Evolutionary conservation across 768 basidiomycete genomes (phyloP).

Genomic region (Tubosaeta sp.): DNA sequence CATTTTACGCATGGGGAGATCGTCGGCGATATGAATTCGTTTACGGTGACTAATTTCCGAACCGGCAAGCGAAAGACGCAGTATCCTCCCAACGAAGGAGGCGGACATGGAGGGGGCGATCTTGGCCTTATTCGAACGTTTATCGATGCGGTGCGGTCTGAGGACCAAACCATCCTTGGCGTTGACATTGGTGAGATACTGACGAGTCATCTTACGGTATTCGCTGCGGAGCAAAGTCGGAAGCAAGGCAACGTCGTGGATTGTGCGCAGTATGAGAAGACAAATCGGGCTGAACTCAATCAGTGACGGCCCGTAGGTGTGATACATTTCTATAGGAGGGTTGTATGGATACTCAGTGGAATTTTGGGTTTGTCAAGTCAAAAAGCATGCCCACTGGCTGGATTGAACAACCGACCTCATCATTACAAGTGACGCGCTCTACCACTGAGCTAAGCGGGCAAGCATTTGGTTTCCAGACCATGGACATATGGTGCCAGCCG

Average conservation of each 20-base stretch:
- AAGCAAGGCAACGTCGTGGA: conserved; percentile 66
- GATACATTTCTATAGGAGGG: not conserved
- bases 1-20: conserved; percentile 88
- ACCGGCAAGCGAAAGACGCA: conserved; percentile 42
- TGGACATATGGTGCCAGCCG: not conserved
- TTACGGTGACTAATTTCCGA: conserved; percentile 75
- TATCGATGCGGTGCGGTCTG: conserved; percentile 65
- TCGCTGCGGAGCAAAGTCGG: conserved; percentile 81
- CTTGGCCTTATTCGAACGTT: conserved; percentile 70
- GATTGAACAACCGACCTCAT: conserved; percentile 46
- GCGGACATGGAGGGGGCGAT: conserved; percentile 85
- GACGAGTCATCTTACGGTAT: conserved; percentile 77
- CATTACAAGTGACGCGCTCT: conserved; percentile 45
- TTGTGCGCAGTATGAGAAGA: conserved; percentile 60
- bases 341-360: not conserved
- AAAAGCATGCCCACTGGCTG: conserved; percentile 35
- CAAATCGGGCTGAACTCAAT: conserved; percentile 35
- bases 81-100: conserved; percentile 53
- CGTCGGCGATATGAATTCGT: conserved; percentile 76
- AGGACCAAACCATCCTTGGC: conserved; percentile 60
- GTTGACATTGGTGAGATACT: conserved; percentile 67
- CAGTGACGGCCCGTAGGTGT: not conserved
- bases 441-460: conserved; percentile 43
- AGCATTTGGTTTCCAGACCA: rapidly evolving
- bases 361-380: not conserved